Base-by-base conservation (phyloP, 805 yeast species). In the Zygosaccharomyces gambellarensis region DNA sequence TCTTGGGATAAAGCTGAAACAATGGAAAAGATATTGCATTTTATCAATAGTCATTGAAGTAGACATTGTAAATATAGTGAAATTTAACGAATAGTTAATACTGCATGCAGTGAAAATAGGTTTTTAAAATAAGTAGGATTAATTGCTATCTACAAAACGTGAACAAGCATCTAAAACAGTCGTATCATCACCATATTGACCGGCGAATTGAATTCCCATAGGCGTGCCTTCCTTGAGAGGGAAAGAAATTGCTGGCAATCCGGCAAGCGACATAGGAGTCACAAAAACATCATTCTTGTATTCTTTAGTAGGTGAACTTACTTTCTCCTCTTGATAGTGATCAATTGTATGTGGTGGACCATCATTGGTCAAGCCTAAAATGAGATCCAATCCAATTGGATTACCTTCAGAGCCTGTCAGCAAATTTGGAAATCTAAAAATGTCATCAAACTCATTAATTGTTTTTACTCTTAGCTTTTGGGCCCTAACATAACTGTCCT, bases 251-350 rank as follows among this genome's bases (percentile, higher is more conserved):
- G 96, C 80, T 0, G 99, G 99, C 1, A 92, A 65, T 0, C 98
- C 98, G 0, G 96, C 95, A 50, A 95, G 68, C 1, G 96, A 90
- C 36, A 94, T 86, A 0, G 99, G 97, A 4, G 90, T 85, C 0
- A 97, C 88, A 49, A 90, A 75, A 0, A 86, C 80, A 66, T 94
- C 99, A 64, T 89, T 87, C 46, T 84, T 73, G 58, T 86, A 90
- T 14, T 84, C 77, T 41, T 80, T 80, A 3, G 85, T 72, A 2
- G 85, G 77, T 39, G 76, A 70, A 8, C 69, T 63, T 5, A 64
- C 57, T 21, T 74, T 71, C 5, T 62, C 57, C 3, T 56, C 50
- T 8, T 56, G 50, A 48, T 73, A 78, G n/a, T 77, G 77, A 1
- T 70, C 68, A 1, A 85, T 59, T 5, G 71, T 73, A 27, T 80